A percentile compares a stretch with the other conserved stretches of the same genome.
These are phyloP conservation scores for Auriscalpium orientale DNA, from an alignment of 768 basidiomycete species.

Conservation along the genomic window DNA sequence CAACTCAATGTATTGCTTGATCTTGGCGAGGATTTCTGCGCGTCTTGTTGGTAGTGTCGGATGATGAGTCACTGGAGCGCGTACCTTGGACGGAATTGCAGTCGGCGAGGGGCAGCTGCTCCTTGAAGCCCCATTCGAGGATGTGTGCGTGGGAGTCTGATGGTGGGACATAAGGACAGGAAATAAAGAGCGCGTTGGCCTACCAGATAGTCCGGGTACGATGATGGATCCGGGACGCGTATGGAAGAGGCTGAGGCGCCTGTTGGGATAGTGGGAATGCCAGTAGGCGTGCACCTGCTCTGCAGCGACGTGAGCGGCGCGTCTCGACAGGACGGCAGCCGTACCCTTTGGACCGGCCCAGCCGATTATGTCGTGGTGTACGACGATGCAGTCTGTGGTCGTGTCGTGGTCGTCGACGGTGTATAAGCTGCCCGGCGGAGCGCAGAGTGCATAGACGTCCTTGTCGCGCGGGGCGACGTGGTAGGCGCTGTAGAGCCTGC, in stretches of 20 bases:
- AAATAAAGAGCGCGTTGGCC: not conserved
- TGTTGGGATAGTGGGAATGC: slow-evolving; percentile 22
- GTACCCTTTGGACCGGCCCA: too few species aligned
- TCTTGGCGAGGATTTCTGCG: slow-evolving; percentile 53
- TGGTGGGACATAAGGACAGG: not conserved
- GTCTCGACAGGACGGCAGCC: too few species aligned
- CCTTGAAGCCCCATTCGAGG: slow-evolving; percentile 64
- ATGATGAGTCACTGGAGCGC: slow-evolving; percentile 3
- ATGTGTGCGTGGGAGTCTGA: slow-evolving; percentile 79
- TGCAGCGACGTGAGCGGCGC: not conserved
- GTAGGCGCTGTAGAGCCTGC: not conserved
- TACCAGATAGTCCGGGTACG: slow-evolving; percentile 70
- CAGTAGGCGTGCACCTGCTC: slow-evolving; percentile 19
- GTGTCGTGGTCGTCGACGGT: slow-evolving; percentile 47
- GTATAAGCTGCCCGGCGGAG: slow-evolving; percentile 46
- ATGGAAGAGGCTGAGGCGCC: slow-evolving; percentile 17
- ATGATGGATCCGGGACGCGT: slow-evolving; percentile 36
- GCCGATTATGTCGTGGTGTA: not conserved
- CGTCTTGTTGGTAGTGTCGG: not conserved
- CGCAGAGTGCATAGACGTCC: slow-evolving; percentile 52
- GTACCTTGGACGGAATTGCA: slow-evolving; percentile 54
- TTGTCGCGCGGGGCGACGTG: slow-evolving; percentile 6
- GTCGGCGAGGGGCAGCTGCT: slow-evolving; percentile 54
- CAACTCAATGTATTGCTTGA: slow-evolving; percentile 50
- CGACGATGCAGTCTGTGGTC: slow-evolving; percentile 4